Conservation (phyloP, 148 eudicot species). For the Diospyros lotus region DNA sequence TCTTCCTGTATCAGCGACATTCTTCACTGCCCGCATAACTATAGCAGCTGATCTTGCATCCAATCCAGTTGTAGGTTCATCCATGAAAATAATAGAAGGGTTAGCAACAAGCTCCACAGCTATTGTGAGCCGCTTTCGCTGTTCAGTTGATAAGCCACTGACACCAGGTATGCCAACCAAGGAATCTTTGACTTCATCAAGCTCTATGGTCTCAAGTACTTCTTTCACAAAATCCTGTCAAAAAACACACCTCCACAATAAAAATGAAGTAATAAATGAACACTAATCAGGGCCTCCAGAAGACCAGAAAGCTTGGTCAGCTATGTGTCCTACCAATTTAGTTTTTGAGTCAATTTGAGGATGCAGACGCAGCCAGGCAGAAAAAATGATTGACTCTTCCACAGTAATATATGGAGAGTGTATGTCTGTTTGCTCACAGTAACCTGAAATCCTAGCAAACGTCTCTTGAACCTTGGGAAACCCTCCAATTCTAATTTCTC, state of each 20-base stretch:
- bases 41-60: no score
- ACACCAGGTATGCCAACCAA: slow-evolving; percentile 72
- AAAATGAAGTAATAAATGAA: background rate
- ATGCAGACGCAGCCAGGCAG: slow-evolving; percentile 91
- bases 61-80: no score
- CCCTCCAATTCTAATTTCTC: slow-evolving; percentile 73
- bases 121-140: slow-evolving; percentile 76
- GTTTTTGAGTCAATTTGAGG: slow-evolving; percentile 53
- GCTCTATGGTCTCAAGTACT: slow-evolving; percentile 77
- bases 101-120: slow-evolving; percentile 91
- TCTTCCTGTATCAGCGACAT: no score
- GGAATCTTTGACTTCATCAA: slow-evolving; percentile 49
- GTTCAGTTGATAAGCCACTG: slow-evolving; percentile 78
- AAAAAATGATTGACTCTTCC: slow-evolving; percentile 74
- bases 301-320: background rate
- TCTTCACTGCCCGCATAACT: no score
- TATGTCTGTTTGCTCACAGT: slow-evolving; percentile 89
- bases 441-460: slow-evolving; percentile 78
- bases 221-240: slow-evolving; percentile 66
- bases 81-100: slow-evolving; percentile 20
- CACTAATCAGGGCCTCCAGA: background rate
- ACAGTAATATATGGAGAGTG: slow-evolving; percentile 87
- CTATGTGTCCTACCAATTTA: slow-evolving; percentile 41
- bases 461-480: slow-evolving; percentile 74
- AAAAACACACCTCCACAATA: background rate